Conservation (phyloP, 2,329 filamentous ascomycete genomes). For the Verticillium albo-atrum region DNA sequence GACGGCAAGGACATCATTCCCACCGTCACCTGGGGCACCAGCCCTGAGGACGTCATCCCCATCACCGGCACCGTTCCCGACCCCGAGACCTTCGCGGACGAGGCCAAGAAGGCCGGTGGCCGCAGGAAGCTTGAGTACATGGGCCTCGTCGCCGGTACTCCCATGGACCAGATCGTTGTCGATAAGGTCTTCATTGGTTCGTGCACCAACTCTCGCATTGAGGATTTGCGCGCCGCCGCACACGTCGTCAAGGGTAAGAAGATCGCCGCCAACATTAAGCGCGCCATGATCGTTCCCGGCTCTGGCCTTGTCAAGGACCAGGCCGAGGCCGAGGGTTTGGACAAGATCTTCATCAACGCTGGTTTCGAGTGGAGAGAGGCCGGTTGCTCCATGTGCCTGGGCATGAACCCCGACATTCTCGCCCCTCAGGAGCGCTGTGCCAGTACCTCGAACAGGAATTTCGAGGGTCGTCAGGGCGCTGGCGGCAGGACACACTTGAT, state of each 20-base stretch:
- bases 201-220: conserved; percentile 95
- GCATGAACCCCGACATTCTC: conserved; percentile 98
- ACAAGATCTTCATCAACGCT: conserved; percentile 86
- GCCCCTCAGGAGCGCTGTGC: conserved; percentile 90
- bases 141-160: conserved; percentile 81
- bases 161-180: conserved; percentile 84
- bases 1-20: conserved; percentile 90
- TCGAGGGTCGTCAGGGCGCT: conserved; percentile 93
- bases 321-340: conserved; percentile 86
- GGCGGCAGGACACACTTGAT: conserved; percentile 89
- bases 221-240: conserved; percentile 87
- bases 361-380: conserved; percentile 98
- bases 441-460: conserved; percentile 94
- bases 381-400: conserved; percentile 97
- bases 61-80: conserved; percentile 90
- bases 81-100: conserved; percentile 78
- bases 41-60: conserved; percentile 91
- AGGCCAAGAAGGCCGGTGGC: conserved; percentile 75
- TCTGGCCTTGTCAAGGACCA: conserved; percentile 91
- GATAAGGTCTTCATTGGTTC: conserved; percentile 99
- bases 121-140: conserved; percentile 90
- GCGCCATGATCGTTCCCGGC: conserved; percentile 93
- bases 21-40: conserved; percentile 95
- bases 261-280: conserved; percentile 82
- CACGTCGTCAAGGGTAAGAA: conserved; percentile 82